Conservation (phyloP, 345 rosid species). For the Noccaea caerulescens region DNA sequence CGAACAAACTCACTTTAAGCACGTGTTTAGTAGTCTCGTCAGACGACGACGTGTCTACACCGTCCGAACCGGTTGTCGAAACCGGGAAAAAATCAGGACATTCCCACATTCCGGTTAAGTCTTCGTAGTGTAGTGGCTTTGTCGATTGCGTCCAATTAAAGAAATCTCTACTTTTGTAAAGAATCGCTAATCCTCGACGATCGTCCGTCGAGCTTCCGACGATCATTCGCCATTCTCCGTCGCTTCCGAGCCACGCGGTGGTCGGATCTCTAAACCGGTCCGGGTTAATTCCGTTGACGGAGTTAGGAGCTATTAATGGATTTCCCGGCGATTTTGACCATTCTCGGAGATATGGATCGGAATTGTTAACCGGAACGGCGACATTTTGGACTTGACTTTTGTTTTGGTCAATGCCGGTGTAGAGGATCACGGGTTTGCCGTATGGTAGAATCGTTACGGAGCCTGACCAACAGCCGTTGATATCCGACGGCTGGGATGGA, state of each 20-base stretch:
- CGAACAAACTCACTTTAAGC: slow-evolving; percentile 59
- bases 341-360: slow-evolving; percentile 67
- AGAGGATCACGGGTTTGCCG: slow-evolving; percentile 59
- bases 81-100: slow-evolving; percentile 84
- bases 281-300: slow-evolving; percentile 45
- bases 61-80: slow-evolving; percentile 24
- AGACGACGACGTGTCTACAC: slow-evolving; percentile 37
- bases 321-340: slow-evolving; percentile 68
- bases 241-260: slow-evolving; percentile 60
- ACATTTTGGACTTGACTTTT: slow-evolving; percentile 62
- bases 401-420: slow-evolving; percentile 58
- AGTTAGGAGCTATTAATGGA: slow-evolving; percentile 56
- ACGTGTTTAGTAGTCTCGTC: slow-evolving; percentile 45
- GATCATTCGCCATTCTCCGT: slow-evolving; percentile 42
- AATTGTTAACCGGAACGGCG: slow-evolving; percentile 58
- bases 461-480: slow-evolving; percentile 79
- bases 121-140: slow-evolving; percentile 55
- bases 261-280: slow-evolving; percentile 79
- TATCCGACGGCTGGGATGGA: slow-evolving; percentile 61
- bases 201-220: slow-evolving; percentile 38
- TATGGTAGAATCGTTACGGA: slow-evolving; percentile 62
- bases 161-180: slow-evolving; percentile 64
- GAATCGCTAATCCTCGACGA: slow-evolving; percentile 59
- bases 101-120: slow-evolving; percentile 80
- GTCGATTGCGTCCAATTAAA: slow-evolving; percentile 50